phyloP scores from a whole-genome alignment of 495 filamentous ascomycete species.

The Lasiosphaeria ovina region DNA sequence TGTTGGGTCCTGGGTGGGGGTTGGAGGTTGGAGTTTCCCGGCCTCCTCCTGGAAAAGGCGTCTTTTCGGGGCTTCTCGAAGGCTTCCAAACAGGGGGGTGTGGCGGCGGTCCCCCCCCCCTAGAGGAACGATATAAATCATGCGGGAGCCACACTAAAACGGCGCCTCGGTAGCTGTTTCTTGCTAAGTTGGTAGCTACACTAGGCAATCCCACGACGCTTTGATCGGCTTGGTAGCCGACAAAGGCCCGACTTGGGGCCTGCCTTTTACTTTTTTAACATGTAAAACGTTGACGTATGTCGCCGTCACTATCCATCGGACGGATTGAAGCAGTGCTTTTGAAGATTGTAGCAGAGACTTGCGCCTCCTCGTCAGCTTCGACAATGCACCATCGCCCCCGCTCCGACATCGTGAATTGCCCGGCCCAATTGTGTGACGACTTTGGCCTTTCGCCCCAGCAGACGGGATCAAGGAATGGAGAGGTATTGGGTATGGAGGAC shows the following conservation, averaged over 20 bases:
- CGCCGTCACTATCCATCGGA: not conserved
- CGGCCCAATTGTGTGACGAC: not conserved
- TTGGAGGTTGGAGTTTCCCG: no score
- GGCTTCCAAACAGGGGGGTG: conserved; percentile 2
- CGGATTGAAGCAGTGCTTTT: not conserved
- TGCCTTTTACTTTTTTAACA: not conserved
- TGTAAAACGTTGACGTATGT: not conserved
- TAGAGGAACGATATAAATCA: not conserved
- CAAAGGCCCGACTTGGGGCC: not conserved
- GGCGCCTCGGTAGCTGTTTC: not conserved
- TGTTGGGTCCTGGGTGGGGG: no score
- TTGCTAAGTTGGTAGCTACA: not conserved
- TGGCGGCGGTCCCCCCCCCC: conserved; percentile 1
- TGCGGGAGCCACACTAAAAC: not conserved
- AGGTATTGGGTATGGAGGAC: not conserved
- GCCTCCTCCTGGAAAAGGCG: no score
- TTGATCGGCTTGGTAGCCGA: not conserved
- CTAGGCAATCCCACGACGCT: not conserved
- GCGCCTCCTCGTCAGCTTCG: not conserved
- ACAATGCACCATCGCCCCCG: not conserved
- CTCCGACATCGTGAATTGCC: not conserved
- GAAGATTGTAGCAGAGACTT: not conserved
- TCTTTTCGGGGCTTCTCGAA: conserved; percentile 6
- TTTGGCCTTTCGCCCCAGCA: not conserved
- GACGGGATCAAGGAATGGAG: not conserved